Evolutionary conservation across 2,329 filamentous ascomycete species (phyloP).

Genomic region (Stagonosporopsis chrysanthemi): DNA sequence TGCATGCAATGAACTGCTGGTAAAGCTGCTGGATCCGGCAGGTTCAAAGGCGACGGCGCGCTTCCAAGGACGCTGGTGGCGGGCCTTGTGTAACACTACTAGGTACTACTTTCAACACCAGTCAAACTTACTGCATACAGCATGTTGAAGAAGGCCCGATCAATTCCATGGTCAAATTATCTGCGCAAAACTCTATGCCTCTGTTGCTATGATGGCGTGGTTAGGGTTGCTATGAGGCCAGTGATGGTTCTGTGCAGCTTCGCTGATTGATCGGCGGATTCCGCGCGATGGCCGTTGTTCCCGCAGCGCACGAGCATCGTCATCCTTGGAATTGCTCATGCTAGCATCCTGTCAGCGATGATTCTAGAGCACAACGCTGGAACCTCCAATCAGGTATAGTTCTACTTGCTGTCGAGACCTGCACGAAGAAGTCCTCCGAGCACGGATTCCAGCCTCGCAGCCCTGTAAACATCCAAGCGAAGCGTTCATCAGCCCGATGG

Average conservation of each 20-base stretch:
- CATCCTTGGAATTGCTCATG: not conserved
- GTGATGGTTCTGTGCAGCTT: slow-evolving; percentile 18
- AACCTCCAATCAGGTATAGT: not conserved
- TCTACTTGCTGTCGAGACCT: not conserved
- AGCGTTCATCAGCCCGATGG: slow-evolving; percentile 1
- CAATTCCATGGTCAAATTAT: not conserved
- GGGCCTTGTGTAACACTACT: slow-evolving; percentile 21
- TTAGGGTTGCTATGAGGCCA: not conserved
- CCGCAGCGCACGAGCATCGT: slow-evolving; percentile 16
- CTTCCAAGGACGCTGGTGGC: slow-evolving; percentile 15
- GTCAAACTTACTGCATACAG: slow-evolving; percentile 7
- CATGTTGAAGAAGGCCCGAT: not conserved
- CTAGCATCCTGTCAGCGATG: not conserved
- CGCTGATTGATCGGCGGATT: slow-evolving; percentile 15
- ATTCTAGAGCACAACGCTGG: not conserved
- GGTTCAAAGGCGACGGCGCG: slow-evolving; percentile 14
- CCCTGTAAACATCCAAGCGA: not conserved
- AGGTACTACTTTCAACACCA: slow-evolving; percentile 3
- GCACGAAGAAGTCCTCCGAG: not conserved
- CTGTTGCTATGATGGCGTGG: not conserved
- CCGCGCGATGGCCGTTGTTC: slow-evolving; percentile 3
- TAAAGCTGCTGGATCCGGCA: slow-evolving; percentile 14
- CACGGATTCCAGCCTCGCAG: not conserved
- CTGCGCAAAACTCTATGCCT: not conserved
- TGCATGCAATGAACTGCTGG: slow-evolving; percentile 3